phyloP scores from a whole-genome alignment of 441 rosid species.

The Raphanus hybrid region DNA sequence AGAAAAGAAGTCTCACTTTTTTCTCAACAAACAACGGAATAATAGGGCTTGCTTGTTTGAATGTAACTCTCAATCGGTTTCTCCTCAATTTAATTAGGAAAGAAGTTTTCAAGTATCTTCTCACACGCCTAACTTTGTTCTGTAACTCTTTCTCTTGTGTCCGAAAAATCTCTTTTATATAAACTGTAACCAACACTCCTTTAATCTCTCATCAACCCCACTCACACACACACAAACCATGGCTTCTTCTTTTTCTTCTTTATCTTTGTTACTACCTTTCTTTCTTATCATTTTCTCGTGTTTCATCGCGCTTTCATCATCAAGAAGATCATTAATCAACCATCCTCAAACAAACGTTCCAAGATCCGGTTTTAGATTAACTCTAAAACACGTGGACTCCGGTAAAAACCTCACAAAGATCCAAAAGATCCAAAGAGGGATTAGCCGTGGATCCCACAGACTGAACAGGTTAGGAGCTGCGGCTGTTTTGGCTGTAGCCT shows the following conservation, averaged over 20 bases:
- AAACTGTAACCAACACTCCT: slow-evolving; percentile 31
- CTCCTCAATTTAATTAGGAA: slow-evolving; percentile 41
- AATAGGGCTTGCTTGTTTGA: slow-evolving; percentile 43
- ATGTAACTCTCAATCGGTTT: slow-evolving; percentile 23
- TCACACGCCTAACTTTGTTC: slow-evolving; percentile 39
- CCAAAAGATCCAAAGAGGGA: slow-evolving; percentile 68
- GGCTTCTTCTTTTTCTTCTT: slow-evolving; percentile 36
- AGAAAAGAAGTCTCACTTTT: not conserved
- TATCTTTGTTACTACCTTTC: slow-evolving; percentile 24
- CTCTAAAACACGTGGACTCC: slow-evolving; percentile 69
- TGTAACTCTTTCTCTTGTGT: slow-evolving; percentile 28
- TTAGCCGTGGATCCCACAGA: slow-evolving; percentile 68
- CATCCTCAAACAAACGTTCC: slow-evolving; percentile 27
- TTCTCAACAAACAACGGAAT: slow-evolving; percentile 42
- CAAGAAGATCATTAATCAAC: slow-evolving; percentile 39
- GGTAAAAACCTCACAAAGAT: slow-evolving; percentile 80
- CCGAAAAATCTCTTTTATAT: slow-evolving; percentile 32
- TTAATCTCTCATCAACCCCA: slow-evolving; percentile 16
- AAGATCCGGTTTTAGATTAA: slow-evolving; percentile 58
- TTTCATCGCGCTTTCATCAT: slow-evolving; percentile 18
- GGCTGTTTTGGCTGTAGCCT: slow-evolving; percentile 39
- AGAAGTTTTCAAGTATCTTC: slow-evolving; percentile 38
- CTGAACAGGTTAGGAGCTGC: slow-evolving; percentile 54
- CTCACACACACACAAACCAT: slow-evolving; percentile 20
- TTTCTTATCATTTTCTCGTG: slow-evolving; percentile 33